These are phyloP conservation scores for Penicillium sp. DNA, from an alignment of 2,329 filamentous ascomycete genomes.

Conservation along the genomic window DNA sequence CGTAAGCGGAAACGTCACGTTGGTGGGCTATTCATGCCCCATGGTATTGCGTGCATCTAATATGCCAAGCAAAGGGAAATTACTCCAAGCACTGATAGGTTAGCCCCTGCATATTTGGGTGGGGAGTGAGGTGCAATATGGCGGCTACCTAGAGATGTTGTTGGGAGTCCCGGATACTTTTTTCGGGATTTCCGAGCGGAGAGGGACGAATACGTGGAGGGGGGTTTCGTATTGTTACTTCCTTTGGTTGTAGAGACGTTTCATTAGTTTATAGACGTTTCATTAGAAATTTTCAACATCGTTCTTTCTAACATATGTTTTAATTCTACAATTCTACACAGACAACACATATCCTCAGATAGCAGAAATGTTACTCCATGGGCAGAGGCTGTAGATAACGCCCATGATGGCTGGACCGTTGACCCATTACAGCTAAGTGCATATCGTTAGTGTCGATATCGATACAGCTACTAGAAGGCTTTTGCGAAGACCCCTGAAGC, in stretches of 20 bases:
- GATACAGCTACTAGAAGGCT: background rate
- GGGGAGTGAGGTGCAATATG: background rate
- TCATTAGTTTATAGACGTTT: no score
- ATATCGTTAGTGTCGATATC: background rate
- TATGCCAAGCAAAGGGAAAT: conserved; percentile 12
- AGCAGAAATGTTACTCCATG: background rate
- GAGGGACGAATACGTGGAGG: background rate
- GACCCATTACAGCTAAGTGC: background rate
- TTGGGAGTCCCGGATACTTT: background rate
- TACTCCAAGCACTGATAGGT: conserved; percentile 7
- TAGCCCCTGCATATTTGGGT: conserved; percentile 22
- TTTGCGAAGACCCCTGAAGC: background rate
- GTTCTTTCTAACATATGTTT: background rate
- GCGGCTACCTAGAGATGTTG: background rate
- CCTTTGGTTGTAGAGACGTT: background rate
- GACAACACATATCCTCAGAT: background rate
- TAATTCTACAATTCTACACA: background rate
- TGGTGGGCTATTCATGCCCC: conserved; percentile 1
- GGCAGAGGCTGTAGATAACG: background rate
- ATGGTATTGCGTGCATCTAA: background rate
- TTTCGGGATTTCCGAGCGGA: background rate
- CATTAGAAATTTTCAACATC: no score
- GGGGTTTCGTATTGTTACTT: background rate
- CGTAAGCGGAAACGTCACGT: conserved; percentile 26
- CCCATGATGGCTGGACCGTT: background rate